phyloP scores from a whole-genome alignment of 2,329 filamentous ascomycete species.

The Penicillium sp. region DNA sequence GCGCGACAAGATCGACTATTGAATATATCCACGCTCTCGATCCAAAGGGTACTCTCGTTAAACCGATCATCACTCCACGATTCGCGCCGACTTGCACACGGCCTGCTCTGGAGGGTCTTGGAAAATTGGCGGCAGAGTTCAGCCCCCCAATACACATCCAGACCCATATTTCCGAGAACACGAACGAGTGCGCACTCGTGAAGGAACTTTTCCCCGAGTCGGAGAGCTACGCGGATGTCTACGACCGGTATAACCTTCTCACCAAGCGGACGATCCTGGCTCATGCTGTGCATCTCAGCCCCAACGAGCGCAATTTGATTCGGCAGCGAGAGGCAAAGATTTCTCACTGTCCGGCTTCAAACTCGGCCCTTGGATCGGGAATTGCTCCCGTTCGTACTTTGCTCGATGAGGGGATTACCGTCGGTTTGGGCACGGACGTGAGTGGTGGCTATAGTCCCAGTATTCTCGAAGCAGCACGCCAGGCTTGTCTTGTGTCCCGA shows the following conservation, averaged over 20 bases:
- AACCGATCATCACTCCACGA: constrained; percentile 77
- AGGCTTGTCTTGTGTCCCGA: constrained; percentile 78
- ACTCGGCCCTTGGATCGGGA: constrained; percentile 81
- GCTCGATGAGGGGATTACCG: constrained; percentile 73
- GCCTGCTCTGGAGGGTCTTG: constrained; percentile 67
- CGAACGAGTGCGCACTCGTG: constrained; percentile 74
- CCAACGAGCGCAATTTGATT: constrained; percentile 70
- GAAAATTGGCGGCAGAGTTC: constrained; percentile 66
- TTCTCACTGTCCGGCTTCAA: constrained; percentile 81
- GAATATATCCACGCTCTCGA: constrained; percentile 71
- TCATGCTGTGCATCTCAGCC: constrained; percentile 78
- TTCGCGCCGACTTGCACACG: constrained; percentile 64
- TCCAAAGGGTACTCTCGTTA: constrained; percentile 66
- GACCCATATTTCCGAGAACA: constrained; percentile 90
- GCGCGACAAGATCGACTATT: constrained; percentile 65
- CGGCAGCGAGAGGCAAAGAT: constrained; percentile 68
- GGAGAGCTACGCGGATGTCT: constrained; percentile 74
- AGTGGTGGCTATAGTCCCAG: constrained; percentile 84
- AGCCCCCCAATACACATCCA: constrained; percentile 70
- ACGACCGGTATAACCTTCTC: constrained; percentile 74
- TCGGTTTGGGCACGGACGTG: constrained; percentile 90
- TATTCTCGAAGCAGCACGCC: constrained; percentile 80
- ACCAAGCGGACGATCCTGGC: constrained; percentile 78
- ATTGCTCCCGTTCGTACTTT: constrained; percentile 76
- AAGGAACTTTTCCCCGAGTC: constrained; percentile 69